Percentiles rank a stretch among this genome's conserved stretches.
phyloP scores from a whole-genome alignment of 2,329 filamentous ascomycete species.

The Penicillium rolfsii region DNA sequence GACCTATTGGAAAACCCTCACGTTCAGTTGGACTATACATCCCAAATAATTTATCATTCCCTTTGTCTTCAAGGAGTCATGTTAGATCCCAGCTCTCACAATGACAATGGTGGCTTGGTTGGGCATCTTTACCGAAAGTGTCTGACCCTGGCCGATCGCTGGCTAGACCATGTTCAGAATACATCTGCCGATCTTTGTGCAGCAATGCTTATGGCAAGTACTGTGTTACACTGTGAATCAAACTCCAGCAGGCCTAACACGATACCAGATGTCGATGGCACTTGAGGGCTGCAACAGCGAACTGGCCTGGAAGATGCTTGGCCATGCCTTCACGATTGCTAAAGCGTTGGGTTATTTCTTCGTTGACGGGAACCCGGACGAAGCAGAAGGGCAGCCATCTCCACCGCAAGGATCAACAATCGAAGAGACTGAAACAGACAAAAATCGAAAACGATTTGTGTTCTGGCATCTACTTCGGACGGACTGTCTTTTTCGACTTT shows the following conservation, averaged over 20 bases:
- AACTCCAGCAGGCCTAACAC: background rate
- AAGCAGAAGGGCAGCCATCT: background rate
- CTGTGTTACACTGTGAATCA: no score
- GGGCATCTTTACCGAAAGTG: background rate
- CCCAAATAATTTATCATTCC: background rate
- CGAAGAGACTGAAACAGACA: background rate
- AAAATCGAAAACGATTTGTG: constrained; percentile 2
- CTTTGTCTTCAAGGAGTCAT: background rate
- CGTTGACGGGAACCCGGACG: background rate
- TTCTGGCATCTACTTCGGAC: constrained; percentile 2
- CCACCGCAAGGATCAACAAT: background rate
- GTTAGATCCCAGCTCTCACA: background rate
- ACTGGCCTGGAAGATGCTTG: constrained; percentile 1
- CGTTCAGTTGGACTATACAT: background rate
- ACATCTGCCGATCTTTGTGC: background rate
- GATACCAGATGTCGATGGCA: background rate
- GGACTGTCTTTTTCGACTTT: background rate
- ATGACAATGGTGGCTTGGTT: background rate
- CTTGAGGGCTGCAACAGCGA: background rate
- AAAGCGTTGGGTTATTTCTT: background rate
- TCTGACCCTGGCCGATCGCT: background rate
- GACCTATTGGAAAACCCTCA: background rate
- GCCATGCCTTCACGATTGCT: background rate
- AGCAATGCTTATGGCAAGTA: background rate
- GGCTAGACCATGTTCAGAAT: background rate